Conservation (phyloP, 257 asterid genomes). For the Linaria vulgaris region DNA sequence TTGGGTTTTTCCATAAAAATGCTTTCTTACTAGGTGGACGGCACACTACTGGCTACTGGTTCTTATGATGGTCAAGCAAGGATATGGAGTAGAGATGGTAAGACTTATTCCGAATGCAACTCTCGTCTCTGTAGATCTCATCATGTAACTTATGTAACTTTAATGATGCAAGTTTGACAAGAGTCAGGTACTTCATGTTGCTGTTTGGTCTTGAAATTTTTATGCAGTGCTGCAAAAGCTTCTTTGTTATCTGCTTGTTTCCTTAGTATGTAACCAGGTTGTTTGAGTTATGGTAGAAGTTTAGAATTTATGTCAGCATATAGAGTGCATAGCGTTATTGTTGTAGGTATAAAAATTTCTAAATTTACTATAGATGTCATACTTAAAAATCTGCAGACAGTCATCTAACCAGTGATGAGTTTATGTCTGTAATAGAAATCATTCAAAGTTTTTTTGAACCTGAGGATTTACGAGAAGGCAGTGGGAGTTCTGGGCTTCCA, state of each 20-base stretch:
- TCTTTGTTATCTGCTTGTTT: background rate
- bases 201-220: constrained; percentile 19
- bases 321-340: constrained; percentile 2
- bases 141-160: background rate
- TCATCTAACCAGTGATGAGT: background rate
- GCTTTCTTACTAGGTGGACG: constrained; percentile 62
- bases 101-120: constrained; percentile 26
- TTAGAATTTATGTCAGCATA: constrained; percentile 10
- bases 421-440: background rate
- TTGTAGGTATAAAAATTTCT: background rate
- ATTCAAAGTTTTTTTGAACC: background rate
- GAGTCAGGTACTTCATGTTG: constrained; percentile 12
- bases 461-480: background rate
- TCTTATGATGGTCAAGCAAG: constrained; percentile 99
- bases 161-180: background rate
- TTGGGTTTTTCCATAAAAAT: constrained; percentile 7
- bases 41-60: constrained; percentile 93
- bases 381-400: background rate
- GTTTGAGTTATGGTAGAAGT: background rate
- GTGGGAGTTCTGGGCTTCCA: background rate
- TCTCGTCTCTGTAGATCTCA: constrained; percentile 14
- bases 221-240: constrained; percentile 20
- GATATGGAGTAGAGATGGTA: constrained; percentile 92
- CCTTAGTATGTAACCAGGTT: constrained; percentile 8
- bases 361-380: background rate